Conservation (phyloP, 306 rosid species). For the Vigna trinervia region DNA sequence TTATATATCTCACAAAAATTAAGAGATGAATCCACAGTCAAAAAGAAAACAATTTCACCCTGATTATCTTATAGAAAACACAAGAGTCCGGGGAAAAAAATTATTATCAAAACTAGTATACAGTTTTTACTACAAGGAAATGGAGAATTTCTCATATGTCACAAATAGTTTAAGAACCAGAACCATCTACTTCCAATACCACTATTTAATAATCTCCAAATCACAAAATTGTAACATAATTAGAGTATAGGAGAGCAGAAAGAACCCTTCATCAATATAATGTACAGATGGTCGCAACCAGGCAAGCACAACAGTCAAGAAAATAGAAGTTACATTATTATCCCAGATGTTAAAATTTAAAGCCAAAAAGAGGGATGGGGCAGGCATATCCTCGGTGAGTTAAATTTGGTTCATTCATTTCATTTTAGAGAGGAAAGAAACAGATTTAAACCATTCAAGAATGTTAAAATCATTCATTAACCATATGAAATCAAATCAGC, state of each 20-base stretch:
- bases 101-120: background rate
- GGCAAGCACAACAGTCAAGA: background rate
- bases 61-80: background rate
- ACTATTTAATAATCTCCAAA: slow-evolving; percentile 2
- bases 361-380: background rate
- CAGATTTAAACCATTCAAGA: background rate
- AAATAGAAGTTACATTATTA: background rate
- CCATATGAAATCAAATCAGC: background rate
- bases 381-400: background rate
- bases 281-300: background rate
- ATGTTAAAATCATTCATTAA: background rate
- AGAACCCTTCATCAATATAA: slow-evolving; percentile 1
- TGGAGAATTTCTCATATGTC: background rate
- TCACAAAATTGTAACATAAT: slow-evolving; percentile 24
- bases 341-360: background rate
- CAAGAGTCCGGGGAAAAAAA: background rate
- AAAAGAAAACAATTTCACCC: background rate
- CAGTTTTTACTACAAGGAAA: slow-evolving; percentile 15
- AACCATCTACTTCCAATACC: background rate
- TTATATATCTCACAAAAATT: slow-evolving; percentile 26
- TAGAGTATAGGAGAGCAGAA: background rate
- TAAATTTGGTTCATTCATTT: slow-evolving; percentile 2
- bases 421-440: background rate
- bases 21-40: slow-evolving; percentile 14
- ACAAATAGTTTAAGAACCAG: background rate